Evolutionary conservation across 768 basidiomycete genomes (phyloP).

Genomic region (Boletus patriciae): DNA sequence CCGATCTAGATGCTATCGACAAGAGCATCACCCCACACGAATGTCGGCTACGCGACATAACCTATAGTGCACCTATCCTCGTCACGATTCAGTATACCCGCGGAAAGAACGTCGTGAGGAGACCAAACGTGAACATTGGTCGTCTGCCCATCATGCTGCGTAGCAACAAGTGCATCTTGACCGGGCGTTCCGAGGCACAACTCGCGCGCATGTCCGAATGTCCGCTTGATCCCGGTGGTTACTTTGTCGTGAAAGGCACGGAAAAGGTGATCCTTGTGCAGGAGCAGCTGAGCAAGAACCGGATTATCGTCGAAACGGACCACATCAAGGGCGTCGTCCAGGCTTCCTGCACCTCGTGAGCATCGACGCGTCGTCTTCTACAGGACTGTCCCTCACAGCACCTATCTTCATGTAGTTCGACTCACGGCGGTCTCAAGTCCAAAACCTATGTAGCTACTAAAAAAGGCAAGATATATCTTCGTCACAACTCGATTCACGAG

Average conservation of each 20-base stretch:
- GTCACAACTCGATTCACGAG: constrained; percentile 97
- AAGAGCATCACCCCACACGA: constrained; percentile 92
- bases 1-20: constrained; percentile 76
- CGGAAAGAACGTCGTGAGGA: constrained; percentile 83
- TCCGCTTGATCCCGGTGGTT: constrained; percentile 98
- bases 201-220: constrained; percentile 96
- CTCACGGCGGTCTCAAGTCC: constrained; percentile 85
- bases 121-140: constrained; percentile 83
- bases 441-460: constrained; percentile 98
- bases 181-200: constrained; percentile 70
- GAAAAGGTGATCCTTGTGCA: constrained; percentile 99
- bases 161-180: constrained; percentile 91
- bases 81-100: constrained; percentile 96
- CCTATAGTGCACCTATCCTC: constrained; percentile 89
- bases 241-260: constrained; percentile 98
- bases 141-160: constrained; percentile 95
- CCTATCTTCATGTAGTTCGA: constrained; percentile 50
- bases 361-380: constrained; percentile 12
- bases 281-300: constrained; percentile 97
- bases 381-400: constrained; percentile 8
- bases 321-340: constrained; percentile 85
- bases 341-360: constrained; percentile 95
- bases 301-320: constrained; percentile 98
- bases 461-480: constrained; percentile 91
- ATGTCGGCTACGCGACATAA: constrained; percentile 93